These are phyloP conservation scores for Chenopodium album DNA, from an alignment of 148 eudicot species.

Conservation along the genomic window DNA sequence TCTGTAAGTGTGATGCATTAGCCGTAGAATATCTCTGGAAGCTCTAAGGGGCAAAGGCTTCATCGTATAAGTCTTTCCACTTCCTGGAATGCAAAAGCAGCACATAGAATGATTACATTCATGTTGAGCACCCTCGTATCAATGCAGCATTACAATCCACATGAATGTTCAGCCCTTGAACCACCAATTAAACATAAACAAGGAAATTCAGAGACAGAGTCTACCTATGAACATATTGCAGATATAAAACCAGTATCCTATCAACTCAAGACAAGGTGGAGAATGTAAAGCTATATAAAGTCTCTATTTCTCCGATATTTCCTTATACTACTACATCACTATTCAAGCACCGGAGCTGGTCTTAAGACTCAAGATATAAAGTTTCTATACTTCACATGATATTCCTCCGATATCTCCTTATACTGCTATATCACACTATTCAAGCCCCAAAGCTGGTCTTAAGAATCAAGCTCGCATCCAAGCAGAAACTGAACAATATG, in stretches of 20 bases:
- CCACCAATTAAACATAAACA: neutral
- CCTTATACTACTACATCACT: neutral
- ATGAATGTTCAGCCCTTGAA: neutral
- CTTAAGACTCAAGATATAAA: too few relatives aligned
- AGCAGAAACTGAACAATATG: neutral
- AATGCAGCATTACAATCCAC: slow-evolving; percentile 7
- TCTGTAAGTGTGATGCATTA: slow-evolving; percentile 87
- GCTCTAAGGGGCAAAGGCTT: slow-evolving; percentile 93
- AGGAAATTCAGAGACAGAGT: neutral
- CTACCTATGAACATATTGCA: neutral
- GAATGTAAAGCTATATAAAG: neutral
- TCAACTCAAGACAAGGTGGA: neutral
- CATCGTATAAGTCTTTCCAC: slow-evolving; percentile 98
- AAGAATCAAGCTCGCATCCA: neutral
- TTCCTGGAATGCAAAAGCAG: slow-evolving; percentile 52
- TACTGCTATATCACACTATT: neutral
- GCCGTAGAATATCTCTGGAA: slow-evolving; percentile 82
- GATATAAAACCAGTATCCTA: neutral
- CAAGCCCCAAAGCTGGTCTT: neutral
- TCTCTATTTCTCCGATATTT: neutral
- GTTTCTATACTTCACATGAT: too few relatives aligned
- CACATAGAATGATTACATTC: slow-evolving; percentile 2
- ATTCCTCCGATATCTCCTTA: neutral
- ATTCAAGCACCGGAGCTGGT: neutral
- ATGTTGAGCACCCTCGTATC: neutral